Percentiles rank a stretch among this genome's conserved stretches.
Evolutionary conservation across 2,329 filamentous ascomycete species (phyloP).

Genomic region (Colletotrichum trifolii): DNA sequence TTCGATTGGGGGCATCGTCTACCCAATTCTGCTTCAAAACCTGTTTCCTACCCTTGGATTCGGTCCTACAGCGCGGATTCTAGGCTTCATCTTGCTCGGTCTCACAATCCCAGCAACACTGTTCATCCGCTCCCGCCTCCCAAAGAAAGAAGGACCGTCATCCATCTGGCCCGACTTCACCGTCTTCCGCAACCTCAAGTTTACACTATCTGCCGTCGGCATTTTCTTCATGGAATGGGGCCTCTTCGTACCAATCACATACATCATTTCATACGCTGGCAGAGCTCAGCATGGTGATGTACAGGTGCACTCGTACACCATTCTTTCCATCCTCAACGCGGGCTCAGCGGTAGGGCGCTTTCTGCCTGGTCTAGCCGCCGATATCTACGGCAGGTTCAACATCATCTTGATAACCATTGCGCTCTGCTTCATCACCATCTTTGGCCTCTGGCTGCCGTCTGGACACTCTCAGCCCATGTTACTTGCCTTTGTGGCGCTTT

Average conservation of each 20-base stretch:
- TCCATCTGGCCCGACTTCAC: constrained; percentile 67
- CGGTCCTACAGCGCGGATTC: constrained; percentile 60
- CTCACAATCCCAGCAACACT: constrained; percentile 59
- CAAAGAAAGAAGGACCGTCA: constrained; percentile 55
- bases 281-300: constrained; percentile 64
- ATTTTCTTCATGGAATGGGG: constrained; percentile 79
- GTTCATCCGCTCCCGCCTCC: constrained; percentile 65
- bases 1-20: constrained; percentile 75
- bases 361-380: constrained; percentile 80
- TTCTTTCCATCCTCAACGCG: constrained; percentile 84
- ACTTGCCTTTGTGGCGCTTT: constrained; percentile 75
- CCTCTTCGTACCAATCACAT: constrained; percentile 79
- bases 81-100: constrained; percentile 61
- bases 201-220: constrained; percentile 69
- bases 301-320: constrained; percentile 72
- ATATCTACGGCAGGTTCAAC: constrained; percentile 84
- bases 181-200: constrained; percentile 70
- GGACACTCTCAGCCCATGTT: constrained; percentile 65
- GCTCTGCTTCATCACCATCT: constrained; percentile 63
- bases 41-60: constrained; percentile 61
- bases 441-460: constrained; percentile 78
- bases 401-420: constrained; percentile 76
- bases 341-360: constrained; percentile 82
- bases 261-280: constrained; percentile 78
- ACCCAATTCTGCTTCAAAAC: constrained; percentile 60